Evolutionary conservation across 2,329 filamentous ascomycete species (phyloP).

Genomic region (Neofusicoccum umdonicola): DNA sequence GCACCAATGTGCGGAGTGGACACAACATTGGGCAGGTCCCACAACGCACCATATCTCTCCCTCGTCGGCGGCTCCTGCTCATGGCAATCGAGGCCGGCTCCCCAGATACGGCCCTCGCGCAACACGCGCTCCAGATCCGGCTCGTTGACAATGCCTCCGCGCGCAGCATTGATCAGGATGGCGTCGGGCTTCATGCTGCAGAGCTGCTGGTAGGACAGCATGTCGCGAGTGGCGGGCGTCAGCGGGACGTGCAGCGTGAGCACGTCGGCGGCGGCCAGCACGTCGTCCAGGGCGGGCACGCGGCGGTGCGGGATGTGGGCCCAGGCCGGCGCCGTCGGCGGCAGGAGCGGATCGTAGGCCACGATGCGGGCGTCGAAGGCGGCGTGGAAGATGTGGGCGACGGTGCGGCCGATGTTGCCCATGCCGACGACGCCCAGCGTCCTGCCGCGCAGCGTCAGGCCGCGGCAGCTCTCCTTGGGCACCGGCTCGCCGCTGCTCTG

Average conservation of each 20-base stretch:
- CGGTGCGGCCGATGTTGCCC: conserved; percentile 33
- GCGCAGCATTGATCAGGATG: conserved; percentile 47
- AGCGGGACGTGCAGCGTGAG: conserved; percentile 27
- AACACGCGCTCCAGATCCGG: conserved; percentile 44
- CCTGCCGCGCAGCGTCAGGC: conserved; percentile 42
- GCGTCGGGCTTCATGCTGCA: conserved; percentile 41
- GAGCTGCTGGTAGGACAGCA: conserved; percentile 38
- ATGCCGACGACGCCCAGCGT: conserved; percentile 49
- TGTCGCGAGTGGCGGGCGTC: conserved; percentile 25
- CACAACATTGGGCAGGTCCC: conserved; percentile 46
- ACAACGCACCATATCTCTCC: conserved; percentile 39
- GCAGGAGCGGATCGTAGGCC: conserved; percentile 40
- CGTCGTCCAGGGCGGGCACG: conserved; percentile 22
- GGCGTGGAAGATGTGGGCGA: conserved; percentile 26
- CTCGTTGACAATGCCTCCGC: conserved; percentile 51
- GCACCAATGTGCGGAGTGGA: conserved; percentile 53
- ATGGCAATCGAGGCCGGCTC: conserved; percentile 52
- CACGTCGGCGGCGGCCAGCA: conserved; percentile 22
- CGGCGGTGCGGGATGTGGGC: conserved; percentile 22
- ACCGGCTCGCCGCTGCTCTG: conserved; percentile 34
- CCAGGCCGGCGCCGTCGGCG: conserved; percentile 42
- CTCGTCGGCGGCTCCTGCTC: conserved; percentile 45
- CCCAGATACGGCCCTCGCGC: conserved; percentile 41
- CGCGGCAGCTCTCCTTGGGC: conserved; percentile 44
- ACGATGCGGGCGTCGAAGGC: conserved; percentile 42